phyloP scores from a whole-genome alignment of 129 eudicot species.

The Flaveria linearis region DNA sequence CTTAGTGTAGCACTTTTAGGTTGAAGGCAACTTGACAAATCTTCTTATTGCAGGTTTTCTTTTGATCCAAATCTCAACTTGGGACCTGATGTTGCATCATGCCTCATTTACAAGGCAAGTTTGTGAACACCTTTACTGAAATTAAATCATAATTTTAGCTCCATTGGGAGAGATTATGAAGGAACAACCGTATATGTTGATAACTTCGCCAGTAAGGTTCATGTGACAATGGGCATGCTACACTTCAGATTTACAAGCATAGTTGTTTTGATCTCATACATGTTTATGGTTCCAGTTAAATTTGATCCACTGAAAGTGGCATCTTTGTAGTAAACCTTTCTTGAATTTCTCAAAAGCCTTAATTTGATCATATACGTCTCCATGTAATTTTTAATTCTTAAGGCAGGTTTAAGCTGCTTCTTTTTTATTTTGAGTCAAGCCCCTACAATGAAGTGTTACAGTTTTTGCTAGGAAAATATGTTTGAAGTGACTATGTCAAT shows the following conservation, averaged over 20 bases:
- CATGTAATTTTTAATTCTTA: not conserved
- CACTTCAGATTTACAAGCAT: not conserved
- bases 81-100: slow-evolving; percentile 78
- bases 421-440: not conserved
- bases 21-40: slow-evolving; percentile 2
- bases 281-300: not conserved
- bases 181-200: slow-evolving; percentile 77
- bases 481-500: slow-evolving; percentile 2
- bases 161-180: slow-evolving; percentile 67
- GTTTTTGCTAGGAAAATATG: not conserved
- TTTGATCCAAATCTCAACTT: too few species aligned
- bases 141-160: slow-evolving; percentile 42
- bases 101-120: slow-evolving; percentile 77
- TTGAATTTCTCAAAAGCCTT: not conserved
- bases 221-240: not conserved
- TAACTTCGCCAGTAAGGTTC: slow-evolving; percentile 69
- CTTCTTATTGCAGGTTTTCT: not conserved
- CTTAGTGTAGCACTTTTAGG: not conserved
- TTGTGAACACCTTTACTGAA: slow-evolving; percentile 4
- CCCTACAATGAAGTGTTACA: not conserved
- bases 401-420: not conserved
- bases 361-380: not conserved
- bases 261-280: not conserved
- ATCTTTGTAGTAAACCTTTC: slow-evolving; percentile 4
- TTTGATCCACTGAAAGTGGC: not conserved